These are phyloP conservation scores for Gyromitra esculenta DNA, from an alignment of 2,329 filamentous ascomycete species.

Conservation along the genomic window DNA sequence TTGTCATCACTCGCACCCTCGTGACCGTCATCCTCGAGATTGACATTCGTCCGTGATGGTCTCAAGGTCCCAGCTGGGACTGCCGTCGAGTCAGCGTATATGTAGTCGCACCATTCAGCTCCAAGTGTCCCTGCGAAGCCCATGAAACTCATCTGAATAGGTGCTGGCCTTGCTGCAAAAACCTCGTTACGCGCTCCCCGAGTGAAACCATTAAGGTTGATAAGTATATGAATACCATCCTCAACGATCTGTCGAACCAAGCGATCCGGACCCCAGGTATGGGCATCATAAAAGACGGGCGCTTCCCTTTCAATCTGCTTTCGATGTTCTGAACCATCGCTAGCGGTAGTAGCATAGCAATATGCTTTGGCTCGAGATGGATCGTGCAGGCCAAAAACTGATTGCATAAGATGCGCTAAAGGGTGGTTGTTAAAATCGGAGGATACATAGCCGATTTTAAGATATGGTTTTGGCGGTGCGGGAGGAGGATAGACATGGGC, in stretches of 20 bases:
- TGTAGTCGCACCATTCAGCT: conserved; percentile 98
- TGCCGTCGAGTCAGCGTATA: conserved; percentile 87
- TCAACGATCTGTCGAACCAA: conserved; percentile 85
- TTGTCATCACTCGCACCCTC: conserved; percentile 72
- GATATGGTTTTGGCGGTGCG: conserved; percentile 77
- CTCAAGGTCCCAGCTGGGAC: conserved; percentile 83
- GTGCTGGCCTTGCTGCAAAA: conserved; percentile 91
- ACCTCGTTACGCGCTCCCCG: conserved; percentile 96
- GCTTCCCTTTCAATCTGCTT: conserved; percentile 93
- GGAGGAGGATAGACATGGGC: conserved; percentile 84
- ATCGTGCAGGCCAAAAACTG: conserved; percentile 92
- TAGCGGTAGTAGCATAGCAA: conserved; percentile 93
- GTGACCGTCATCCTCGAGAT: conserved; percentile 73
- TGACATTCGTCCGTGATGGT: conserved; percentile 78
- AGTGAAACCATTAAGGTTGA: conserved; percentile 98
- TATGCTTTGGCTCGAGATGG: conserved; percentile 78
- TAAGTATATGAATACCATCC: conserved; percentile 90
- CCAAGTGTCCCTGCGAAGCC: conserved; percentile 95
- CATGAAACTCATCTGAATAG: conserved; percentile 99
- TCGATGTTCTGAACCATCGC: conserved; percentile 87
- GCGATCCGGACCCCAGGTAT: conserved; percentile 82
- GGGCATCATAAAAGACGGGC: conserved; percentile 89
- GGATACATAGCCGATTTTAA: conserved; percentile 96
- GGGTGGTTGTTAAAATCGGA: conserved; percentile 99
- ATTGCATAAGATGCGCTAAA: conserved; percentile 96